A percentile compares a stretch with the other conserved stretches of the same genome.
phyloP scores from a whole-genome alignment of 148 eudicot genomes.

The Suaeda aralocaspica region DNA sequence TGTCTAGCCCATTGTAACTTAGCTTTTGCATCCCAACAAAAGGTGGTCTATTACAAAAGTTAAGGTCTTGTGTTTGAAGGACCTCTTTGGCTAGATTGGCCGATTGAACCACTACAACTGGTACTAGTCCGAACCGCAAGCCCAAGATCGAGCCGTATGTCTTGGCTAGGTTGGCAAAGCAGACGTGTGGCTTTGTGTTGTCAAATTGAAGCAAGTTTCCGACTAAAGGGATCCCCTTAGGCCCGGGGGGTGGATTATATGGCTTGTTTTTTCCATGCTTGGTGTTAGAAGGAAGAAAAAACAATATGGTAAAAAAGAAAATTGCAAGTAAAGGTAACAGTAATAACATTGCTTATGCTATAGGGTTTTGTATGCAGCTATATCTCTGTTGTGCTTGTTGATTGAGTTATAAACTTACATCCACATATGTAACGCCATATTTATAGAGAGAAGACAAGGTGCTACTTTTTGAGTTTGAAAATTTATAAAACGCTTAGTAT shows the following conservation, averaged over 20 bases:
- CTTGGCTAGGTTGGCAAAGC: conserved; percentile 17
- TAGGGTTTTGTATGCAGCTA: no score
- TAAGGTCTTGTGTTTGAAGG: conserved; percentile 18
- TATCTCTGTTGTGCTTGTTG: no score
- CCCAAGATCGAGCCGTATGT: conserved; percentile 22
- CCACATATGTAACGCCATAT: no score
- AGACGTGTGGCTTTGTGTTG: conserved; percentile 8
- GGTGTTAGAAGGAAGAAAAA: background rate
- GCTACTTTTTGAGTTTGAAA: no score
- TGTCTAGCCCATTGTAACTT: conserved; percentile 18
- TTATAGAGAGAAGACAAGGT: no score
- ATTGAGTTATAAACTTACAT: no score
- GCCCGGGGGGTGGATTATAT: conserved; percentile 19
- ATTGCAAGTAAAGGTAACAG: background rate
- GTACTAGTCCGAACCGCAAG: conserved; percentile 13
- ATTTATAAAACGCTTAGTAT: no score
- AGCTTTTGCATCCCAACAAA: background rate
- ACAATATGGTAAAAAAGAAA: background rate
- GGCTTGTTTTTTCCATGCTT: background rate
- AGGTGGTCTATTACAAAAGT: conserved; percentile 17
- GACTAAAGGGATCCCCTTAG: conserved; percentile 25
- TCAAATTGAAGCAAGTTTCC: conserved; percentile 22
- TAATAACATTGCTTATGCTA: background rate
- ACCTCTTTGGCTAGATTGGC: conserved; percentile 17
- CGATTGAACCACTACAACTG: conserved; percentile 16